These are phyloP conservation scores for Ilyonectria sp. DNA, from an alignment of 2,329 filamentous ascomycete species.

Conservation along the genomic window DNA sequence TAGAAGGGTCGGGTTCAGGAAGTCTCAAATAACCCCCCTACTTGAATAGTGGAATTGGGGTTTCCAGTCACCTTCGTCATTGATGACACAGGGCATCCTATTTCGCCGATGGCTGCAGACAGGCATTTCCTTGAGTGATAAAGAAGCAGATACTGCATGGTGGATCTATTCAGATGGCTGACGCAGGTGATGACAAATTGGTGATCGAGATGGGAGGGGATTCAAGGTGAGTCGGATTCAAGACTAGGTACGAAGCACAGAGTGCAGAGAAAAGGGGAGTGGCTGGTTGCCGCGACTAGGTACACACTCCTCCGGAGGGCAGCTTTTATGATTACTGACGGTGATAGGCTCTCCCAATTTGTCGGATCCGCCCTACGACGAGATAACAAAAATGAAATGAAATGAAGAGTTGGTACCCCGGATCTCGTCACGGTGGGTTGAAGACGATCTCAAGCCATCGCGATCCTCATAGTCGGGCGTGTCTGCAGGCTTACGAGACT, in stretches of 20 bases:
- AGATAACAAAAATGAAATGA: neutral
- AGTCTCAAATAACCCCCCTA: conserved; percentile 9
- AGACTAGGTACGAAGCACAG: neutral
- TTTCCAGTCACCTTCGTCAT: conserved; percentile 4
- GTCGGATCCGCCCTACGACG: neutral
- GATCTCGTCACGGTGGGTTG: conserved; percentile 16
- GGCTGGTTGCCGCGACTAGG: conserved; percentile 15
- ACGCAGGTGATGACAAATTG: conserved; percentile 15
- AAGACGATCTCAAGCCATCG: conserved; percentile 25
- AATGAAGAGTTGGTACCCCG: neutral
- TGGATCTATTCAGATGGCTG: conserved; percentile 5
- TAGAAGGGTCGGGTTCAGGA: conserved; percentile 25
- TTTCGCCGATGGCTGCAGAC: neutral
- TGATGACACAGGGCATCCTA: conserved; percentile 14
- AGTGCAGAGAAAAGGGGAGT: conserved; percentile 17
- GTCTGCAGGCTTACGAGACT: conserved; percentile 10
- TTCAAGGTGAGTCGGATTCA: neutral
- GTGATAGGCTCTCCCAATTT: neutral
- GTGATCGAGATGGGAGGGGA: neutral
- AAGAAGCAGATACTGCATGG: neutral
- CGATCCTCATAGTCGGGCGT: conserved; percentile 14
- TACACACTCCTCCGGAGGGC: conserved; percentile 9
- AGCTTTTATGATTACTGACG: conserved; percentile 1
- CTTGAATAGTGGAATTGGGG: conserved; percentile 11
- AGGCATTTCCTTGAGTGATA: neutral